Base-by-base conservation (phyloP, 2,329 filamentous ascomycete genomes). In the Dactylella cylindrospora region DNA sequence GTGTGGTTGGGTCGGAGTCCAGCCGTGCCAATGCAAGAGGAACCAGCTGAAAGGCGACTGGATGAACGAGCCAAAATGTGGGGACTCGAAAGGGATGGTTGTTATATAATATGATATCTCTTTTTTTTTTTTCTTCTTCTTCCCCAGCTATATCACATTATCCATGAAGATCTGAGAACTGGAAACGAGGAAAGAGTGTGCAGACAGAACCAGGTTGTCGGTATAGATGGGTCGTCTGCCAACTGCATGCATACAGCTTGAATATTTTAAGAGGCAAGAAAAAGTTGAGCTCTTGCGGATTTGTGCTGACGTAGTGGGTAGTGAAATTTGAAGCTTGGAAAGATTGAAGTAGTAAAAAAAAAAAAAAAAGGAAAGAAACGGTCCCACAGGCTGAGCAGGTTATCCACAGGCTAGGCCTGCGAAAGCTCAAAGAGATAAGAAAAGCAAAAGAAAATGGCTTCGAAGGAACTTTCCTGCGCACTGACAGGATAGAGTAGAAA, bases 161-260 rank as follows among this genome's bases (percentile, higher is more conserved):
- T 43, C 36, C 44, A 33, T 25, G 41, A n/a, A n/a, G n/a, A n/a
- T n/a, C n/a, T n/a, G n/a, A 23, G 36, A 33, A 32, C 29, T 49
- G 57, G 49, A 53, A 45, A 49, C 43, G 49, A 38, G 43, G 49
- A 53, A 23, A 13, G 35, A 41, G 32, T 40, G 13, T 44, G 57
- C 57, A 50, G 57, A 19, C 33, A 22, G 23, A 53, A 47, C 57
- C 57, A 49, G 57, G 57, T 62, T 62, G 32, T 26, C 35, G 57
- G 57, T 54, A 62, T 45, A 17, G 28, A 45, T 32, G 4, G 20
- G 10, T 33, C 45, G 32, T n/a, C n/a, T n/a, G n/a, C n/a, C n/a
- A 35, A 15, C 5, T 15, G 19, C 9, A 19, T n/a, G 15, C 13
- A 41, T 28, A 28, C 3, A 35, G 23, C 15, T 13, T 15, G 4